Percentiles rank a stretch among this genome's conserved stretches.
Evolutionary conservation across 306 rosid species (phyloP).

Genomic region (Vachellia pachyceras): DNA sequence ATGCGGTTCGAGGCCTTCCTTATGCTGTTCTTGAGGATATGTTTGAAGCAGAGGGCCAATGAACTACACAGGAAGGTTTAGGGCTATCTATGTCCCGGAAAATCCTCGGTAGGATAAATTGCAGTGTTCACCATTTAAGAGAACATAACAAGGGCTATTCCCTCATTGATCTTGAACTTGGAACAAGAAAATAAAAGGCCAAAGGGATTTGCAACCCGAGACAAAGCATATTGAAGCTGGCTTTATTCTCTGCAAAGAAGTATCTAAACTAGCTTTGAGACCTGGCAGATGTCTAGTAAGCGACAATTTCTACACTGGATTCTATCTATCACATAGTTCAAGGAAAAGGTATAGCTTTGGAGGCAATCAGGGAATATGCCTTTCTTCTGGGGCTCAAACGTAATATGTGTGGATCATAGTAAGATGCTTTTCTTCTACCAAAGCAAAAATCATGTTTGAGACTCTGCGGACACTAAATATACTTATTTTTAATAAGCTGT

Average conservation of each 20-base stretch:
- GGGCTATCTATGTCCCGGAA: constrained; percentile 69
- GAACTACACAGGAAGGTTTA: constrained; percentile 75
- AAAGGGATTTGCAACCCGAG: constrained; percentile 36
- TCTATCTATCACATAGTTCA: constrained; percentile 1
- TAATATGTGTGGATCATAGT: neutral
- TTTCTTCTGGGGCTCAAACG: neutral
- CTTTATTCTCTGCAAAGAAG: constrained; percentile 27
- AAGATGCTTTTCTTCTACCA: no score
- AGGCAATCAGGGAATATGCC: constrained; percentile 7
- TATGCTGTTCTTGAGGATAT: constrained; percentile 59
- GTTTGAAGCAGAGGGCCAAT: constrained; percentile 65
- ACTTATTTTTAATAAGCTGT: neutral
- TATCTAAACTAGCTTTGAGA: constrained; percentile 30
- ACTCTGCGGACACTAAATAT: no score
- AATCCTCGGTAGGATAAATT: constrained; percentile 73
- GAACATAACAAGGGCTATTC: constrained; percentile 68
- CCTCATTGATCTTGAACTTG: constrained; percentile 63
- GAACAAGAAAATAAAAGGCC: constrained; percentile 49
- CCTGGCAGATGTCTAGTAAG: constrained; percentile 10
- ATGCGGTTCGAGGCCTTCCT: constrained; percentile 77
- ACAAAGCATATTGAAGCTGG: constrained; percentile 35
- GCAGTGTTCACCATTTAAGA: constrained; percentile 65
- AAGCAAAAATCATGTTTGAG: no score
- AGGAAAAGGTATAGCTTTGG: constrained; percentile 1
- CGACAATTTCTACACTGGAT: neutral